A percentile compares a stretch with the other conserved stretches of the same genome.
Conservation (phyloP, 768 basidiomycete genomes). For the Calvatia gigantea region DNA sequence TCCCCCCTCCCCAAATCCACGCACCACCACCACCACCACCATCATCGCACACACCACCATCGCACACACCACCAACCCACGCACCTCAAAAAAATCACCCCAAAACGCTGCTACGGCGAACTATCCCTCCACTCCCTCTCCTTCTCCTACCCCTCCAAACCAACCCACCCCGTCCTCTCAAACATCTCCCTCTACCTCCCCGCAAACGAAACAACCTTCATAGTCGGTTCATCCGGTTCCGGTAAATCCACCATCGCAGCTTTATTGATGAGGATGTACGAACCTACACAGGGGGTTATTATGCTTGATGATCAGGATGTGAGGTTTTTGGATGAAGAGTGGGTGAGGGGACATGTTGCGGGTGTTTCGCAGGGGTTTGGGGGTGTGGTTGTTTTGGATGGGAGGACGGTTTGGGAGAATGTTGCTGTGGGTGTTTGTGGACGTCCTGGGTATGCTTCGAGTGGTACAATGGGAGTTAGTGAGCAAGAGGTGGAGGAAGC, state of each 20-base stretch:
- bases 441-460: slow-evolving; percentile 38
- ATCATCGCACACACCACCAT: slow-evolving; percentile 43
- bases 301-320: slow-evolving; percentile 80
- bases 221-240: slow-evolving; percentile 88
- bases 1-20: slow-evolving; percentile 37
- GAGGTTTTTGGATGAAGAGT: slow-evolving; percentile 67
- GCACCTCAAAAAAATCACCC: slow-evolving; percentile 60
- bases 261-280: slow-evolving; percentile 79
- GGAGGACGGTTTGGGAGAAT: slow-evolving; percentile 80
- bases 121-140: slow-evolving; percentile 68
- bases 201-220: slow-evolving; percentile 81
- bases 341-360: slow-evolving; percentile 66
- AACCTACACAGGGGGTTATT: slow-evolving; percentile 57
- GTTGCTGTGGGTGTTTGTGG: slow-evolving; percentile 60
- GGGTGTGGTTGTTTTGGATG: slow-evolving; percentile 59
- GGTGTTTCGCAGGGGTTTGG: slow-evolving; percentile 75
- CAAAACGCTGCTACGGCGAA: slow-evolving; percentile 65
- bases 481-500: slow-evolving; percentile 85
- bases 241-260: slow-evolving; percentile 91
- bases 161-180: slow-evolving; percentile 62
- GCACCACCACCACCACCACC: slow-evolving; percentile 50
- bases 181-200: slow-evolving; percentile 65
- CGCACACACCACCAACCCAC: slow-evolving; percentile 2
- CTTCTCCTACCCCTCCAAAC: slow-evolving; percentile 83
- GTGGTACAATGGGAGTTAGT: slow-evolving; percentile 55